Conservation (phyloP, 2,329 filamentous ascomycete genomes). For the Cytospora paraplurivora region DNA sequence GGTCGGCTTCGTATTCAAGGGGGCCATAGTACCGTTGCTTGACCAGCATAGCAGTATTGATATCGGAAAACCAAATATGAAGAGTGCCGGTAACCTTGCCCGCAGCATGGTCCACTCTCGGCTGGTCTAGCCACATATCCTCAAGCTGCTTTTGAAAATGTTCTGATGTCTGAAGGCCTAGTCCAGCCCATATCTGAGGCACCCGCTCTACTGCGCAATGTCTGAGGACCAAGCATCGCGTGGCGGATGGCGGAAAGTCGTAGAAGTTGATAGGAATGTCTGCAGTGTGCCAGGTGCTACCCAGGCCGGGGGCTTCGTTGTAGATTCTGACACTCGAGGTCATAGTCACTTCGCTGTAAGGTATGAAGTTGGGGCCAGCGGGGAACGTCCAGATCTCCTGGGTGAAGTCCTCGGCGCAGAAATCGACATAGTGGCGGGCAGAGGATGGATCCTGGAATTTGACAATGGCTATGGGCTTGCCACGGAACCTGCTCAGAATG, state of each 20-base stretch:
- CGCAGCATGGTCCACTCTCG: neutral
- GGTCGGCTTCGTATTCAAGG: conserved; percentile 20
- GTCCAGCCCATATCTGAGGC: neutral
- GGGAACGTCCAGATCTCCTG: neutral
- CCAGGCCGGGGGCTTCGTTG: neutral
- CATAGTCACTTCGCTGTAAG: neutral
- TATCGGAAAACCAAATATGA: conserved; percentile 23
- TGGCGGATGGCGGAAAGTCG: neutral
- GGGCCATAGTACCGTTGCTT: neutral
- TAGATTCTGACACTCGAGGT: neutral
- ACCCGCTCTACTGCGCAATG: neutral
- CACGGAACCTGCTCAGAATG: neutral
- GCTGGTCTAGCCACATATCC: conserved; percentile 21
- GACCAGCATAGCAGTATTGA: neutral
- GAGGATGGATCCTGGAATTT: neutral
- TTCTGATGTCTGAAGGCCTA: neutral
- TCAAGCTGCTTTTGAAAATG: conserved; percentile 23
- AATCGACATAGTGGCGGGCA: neutral
- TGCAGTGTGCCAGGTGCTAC: neutral
- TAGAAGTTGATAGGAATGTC: neutral
- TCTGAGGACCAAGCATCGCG: neutral
- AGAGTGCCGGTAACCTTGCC: neutral
- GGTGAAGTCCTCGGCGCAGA: neutral
- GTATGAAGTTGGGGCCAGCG: neutral
- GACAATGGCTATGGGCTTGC: neutral